Percentiles rank a stretch among this genome's conserved stretches.
Conservation (phyloP, 495 filamentous ascomycete genomes). For the Massariosphaeria phaeospora region DNA sequence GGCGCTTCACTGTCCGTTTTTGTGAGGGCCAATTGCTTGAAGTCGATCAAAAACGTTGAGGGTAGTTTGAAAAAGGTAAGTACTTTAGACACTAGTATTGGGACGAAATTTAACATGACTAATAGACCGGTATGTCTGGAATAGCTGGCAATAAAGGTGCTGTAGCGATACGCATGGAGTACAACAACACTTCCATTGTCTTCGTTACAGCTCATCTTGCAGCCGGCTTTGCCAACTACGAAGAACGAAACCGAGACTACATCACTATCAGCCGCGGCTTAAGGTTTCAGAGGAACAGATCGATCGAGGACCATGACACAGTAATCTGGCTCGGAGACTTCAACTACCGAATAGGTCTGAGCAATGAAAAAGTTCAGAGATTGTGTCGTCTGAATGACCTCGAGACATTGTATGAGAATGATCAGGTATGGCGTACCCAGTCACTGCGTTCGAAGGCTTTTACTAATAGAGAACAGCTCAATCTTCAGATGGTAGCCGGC, state of each 20-base stretch:
- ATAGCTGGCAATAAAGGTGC: conserved; percentile 98
- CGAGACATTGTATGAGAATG: conserved; percentile 80
- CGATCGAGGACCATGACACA: conserved; percentile 86
- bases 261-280: conserved; percentile 81
- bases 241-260: conserved; percentile 91
- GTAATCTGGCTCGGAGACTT: conserved; percentile 99
- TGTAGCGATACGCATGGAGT: conserved; percentile 93
- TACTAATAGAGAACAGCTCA: conserved; percentile 55
- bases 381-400: conserved; percentile 66
- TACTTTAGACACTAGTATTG: neutral
- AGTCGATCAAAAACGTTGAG: conserved; percentile 90
- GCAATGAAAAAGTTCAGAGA: conserved; percentile 70
- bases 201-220: conserved; percentile 97
- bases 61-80: conserved; percentile 81
- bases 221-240: conserved; percentile 94
- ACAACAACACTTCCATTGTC: conserved; percentile 85
- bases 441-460: neutral
- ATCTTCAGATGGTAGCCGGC: conserved; percentile 92
- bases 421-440: conserved; percentile 50
- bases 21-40: conserved; percentile 69
- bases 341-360: conserved; percentile 92
- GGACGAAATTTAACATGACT: neutral
- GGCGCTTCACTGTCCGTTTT: conserved; percentile 89
- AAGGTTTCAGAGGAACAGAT: conserved; percentile 81
- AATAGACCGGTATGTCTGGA: conserved; percentile 83